A percentile compares a stretch with the other conserved stretches of the same genome.
Evolutionary conservation across 2,329 filamentous ascomycete genomes (phyloP).

Genomic region (Monilinia fructigena): DNA sequence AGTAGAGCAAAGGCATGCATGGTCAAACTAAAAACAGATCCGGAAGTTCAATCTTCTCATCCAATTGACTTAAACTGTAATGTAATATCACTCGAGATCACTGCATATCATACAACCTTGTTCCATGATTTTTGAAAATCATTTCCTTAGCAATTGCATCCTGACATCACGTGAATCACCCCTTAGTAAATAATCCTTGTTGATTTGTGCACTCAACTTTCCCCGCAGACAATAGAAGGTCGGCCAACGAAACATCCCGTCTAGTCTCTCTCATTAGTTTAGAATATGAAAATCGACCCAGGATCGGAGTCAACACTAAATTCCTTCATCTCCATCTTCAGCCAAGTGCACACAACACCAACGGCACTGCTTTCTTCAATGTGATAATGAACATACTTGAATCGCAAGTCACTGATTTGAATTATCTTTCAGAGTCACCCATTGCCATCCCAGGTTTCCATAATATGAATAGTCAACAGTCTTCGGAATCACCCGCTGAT

Average conservation of each 20-base stretch:
- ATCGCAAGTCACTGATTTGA: constrained; percentile 39
- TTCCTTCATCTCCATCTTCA: background rate
- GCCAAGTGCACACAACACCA: background rate
- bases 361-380: background rate
- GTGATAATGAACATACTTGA: constrained; percentile 42
- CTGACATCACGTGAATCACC: background rate
- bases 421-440: constrained; percentile 38
- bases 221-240: constrained; percentile 1
- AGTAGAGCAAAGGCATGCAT: too few species aligned
- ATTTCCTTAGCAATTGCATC: background rate
- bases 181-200: background rate
- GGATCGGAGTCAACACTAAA: background rate
- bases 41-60: too few species aligned
- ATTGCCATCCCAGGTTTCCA: constrained; percentile 27
- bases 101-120: too few species aligned
- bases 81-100: too few species aligned
- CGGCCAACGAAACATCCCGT: background rate
- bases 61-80: too few species aligned
- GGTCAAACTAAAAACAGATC: too few species aligned
- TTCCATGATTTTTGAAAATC: too few species aligned
- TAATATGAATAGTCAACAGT: constrained; percentile 36
- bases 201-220: background rate
- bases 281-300: background rate
- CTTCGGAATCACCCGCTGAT: constrained; percentile 39
- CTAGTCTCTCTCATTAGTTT: background rate